Evolutionary conservation across 441 rosid species (phyloP), one percentile per base, ranked within the genome.

Genomic region (Erysimum cheiri): DNA sequence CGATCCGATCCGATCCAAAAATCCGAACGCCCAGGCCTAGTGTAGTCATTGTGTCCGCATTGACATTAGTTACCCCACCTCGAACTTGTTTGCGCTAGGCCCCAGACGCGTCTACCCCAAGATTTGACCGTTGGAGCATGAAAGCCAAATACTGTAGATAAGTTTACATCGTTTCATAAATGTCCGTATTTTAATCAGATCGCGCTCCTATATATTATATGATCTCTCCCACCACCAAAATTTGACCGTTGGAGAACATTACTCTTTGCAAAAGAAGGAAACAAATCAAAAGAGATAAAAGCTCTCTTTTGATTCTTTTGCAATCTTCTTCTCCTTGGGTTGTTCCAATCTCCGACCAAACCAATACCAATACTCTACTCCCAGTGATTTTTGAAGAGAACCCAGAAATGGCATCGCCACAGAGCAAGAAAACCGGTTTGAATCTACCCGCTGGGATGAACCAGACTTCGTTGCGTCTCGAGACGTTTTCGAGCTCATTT

Each of bases 391-490:
- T 10, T 46, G 60, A 5, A 33, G 8, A 29, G 19, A 8, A 61
- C 70, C 69, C 24, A 19, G 71, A 74, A 75, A 94, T 95, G 99
- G 96, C 87, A 41, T 80, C 98, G 0, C 76, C 87, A 24, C 86
- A 86, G 50, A 80, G 80, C 54, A 81, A 87, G 39, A 90, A 85
- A 80, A 82, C 92, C 54, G 95, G 99, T 3, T 59, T 95, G 41
- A 92, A 92, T 61, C 96, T 95, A 69, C 99, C 98, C n/a, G 81
- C 96, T 11, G 93, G 93, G 70, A 95, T 92, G 99, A 86, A 76
- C 52, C 86, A 82, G 64, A 80, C 94, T 13, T 86, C 92, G 6
- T 74, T 95, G 8, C 80, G 84, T 10, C 81, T 95, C 0, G 98
- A 95, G 13, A 81, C 85, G 26, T 61, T 83, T 12, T 69, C 96